Evolutionary conservation across 2,329 filamentous ascomycete genomes (phyloP).

Genomic region (Paraphoma chrysanthemicola): DNA sequence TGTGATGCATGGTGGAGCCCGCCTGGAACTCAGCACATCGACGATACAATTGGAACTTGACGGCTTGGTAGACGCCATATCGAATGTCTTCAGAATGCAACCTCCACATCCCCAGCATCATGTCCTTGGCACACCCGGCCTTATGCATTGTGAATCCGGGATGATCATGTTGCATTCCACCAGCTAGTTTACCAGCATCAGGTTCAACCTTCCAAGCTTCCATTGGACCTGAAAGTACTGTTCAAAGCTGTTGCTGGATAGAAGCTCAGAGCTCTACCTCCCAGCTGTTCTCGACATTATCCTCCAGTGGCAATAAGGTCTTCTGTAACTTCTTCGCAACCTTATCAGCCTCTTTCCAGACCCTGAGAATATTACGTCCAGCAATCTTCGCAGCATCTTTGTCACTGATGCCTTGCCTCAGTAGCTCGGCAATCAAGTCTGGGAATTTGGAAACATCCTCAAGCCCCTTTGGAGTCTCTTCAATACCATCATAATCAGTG

Average conservation of each 20-base stretch:
- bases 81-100: too few species aligned
- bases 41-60: neutral
- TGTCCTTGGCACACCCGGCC: too few species aligned
- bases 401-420: conserved; percentile 76
- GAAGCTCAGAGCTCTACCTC: neutral
- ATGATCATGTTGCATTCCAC: too few species aligned
- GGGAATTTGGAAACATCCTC: conserved; percentile 89
- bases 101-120: too few species aligned
- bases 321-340: conserved; percentile 5
- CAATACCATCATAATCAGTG: conserved; percentile 86
- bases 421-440: conserved; percentile 75
- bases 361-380: conserved; percentile 81
- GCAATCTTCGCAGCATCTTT: conserved; percentile 76
- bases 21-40: conserved; percentile 2
- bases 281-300: conserved; percentile 42
- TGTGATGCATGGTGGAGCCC: conserved; percentile 21
- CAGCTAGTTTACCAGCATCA: too few species aligned
- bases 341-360: conserved; percentile 56
- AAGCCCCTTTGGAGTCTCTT: conserved; percentile 71
- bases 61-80: too few species aligned
- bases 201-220: too few species aligned
- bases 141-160: too few species aligned
- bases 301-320: conserved; percentile 52
- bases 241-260: too few species aligned
- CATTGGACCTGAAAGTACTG: too few species aligned